These are phyloP conservation scores for Phytophthora sansomeana DNA, from an alignment of 352 stramenopile genomes.

Conservation along the genomic window DNA sequence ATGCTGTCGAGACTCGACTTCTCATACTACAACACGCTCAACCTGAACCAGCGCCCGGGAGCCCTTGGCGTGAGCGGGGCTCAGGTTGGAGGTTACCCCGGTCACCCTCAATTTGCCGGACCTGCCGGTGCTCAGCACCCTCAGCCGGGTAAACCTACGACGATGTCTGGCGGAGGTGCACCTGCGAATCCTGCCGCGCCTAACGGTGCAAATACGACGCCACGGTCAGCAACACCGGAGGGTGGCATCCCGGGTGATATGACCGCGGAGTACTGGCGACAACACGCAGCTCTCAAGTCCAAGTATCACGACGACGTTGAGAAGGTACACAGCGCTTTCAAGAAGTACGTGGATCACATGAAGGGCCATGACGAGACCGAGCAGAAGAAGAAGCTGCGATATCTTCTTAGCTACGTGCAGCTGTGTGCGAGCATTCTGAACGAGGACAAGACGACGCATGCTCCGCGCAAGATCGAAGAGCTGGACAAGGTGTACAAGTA, in stretches of 20 bases:
- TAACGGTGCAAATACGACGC: constrained; percentile 33
- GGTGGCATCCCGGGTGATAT: constrained; percentile 45
- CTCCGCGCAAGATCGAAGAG: constrained; percentile 81
- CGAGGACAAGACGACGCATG: constrained; percentile 76
- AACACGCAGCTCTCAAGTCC: constrained; percentile 76
- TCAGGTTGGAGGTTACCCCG: constrained; percentile 48
- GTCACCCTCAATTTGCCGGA: constrained; percentile 47
- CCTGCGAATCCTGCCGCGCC: constrained; percentile 31
- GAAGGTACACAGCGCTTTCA: constrained; percentile 87
- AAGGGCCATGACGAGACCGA: constrained; percentile 87
- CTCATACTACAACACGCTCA: constrained; percentile 78
- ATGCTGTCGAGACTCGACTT: constrained; percentile 81
- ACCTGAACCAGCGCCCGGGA: constrained; percentile 48
- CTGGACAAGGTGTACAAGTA: constrained; percentile 92
- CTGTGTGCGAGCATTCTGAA: constrained; percentile 81
- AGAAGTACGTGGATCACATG: constrained; percentile 91
- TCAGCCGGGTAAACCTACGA: constrained; percentile 27
- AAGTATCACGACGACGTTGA: constrained; percentile 89
- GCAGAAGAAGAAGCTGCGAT: constrained; percentile 88
- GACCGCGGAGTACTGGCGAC: constrained; percentile 77
- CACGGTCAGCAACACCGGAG: constrained; percentile 29
- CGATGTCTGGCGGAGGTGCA: constrained; percentile 29
- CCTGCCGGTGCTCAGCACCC: constrained; percentile 25
- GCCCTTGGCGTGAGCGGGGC: constrained; percentile 29
- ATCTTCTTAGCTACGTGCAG: constrained; percentile 85